Percentiles rank a stretch among this genome's conserved stretches.
Evolutionary conservation across 139 green algal species (phyloP).

Genomic region (Chlorella vulgaris): DNA sequence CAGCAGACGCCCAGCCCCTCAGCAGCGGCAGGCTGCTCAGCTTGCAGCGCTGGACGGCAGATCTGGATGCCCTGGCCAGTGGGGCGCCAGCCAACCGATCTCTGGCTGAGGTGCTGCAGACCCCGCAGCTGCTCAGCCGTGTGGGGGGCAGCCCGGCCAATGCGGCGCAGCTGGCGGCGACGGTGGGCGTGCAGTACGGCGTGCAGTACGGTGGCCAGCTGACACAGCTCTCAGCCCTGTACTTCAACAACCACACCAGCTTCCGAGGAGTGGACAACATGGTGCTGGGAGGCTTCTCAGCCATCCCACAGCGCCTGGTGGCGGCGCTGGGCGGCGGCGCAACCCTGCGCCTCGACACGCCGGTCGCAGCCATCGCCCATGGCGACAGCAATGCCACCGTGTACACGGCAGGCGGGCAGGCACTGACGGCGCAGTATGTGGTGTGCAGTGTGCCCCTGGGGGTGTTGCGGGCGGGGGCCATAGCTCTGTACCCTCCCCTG

Average conservation of each 20-base stretch:
- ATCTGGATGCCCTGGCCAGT: neutral
- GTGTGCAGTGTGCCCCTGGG: conserved; percentile 41
- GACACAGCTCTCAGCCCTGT: neutral
- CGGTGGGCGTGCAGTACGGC: neutral
- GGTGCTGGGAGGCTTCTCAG: neutral
- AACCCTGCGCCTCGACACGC: conserved; percentile 1
- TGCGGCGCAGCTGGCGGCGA: neutral
- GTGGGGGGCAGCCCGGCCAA: neutral
- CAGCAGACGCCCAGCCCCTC: neutral
- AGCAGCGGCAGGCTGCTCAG: neutral
- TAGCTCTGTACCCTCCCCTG: conserved; percentile 35
- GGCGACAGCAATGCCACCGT: conserved; percentile 15
- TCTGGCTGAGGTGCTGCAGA: neutral
- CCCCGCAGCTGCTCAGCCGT: neutral
- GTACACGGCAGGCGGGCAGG: neutral
- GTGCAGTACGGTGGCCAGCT: neutral
- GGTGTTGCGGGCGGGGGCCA: conserved; percentile 12
- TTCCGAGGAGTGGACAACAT: neutral
- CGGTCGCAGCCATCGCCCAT: neutral
- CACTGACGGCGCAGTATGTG: conserved; percentile 41
- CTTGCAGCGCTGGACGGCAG: neutral
- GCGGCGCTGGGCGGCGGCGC: neutral
- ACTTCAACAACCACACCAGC: conserved; percentile 7
- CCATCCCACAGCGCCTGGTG: neutral
- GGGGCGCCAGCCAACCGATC: neutral